Evolutionary conservation across 176 grass and related monocot species (phyloP), one percentile per base, ranked within the genome.

Genomic region (Avena sativa): DNA sequence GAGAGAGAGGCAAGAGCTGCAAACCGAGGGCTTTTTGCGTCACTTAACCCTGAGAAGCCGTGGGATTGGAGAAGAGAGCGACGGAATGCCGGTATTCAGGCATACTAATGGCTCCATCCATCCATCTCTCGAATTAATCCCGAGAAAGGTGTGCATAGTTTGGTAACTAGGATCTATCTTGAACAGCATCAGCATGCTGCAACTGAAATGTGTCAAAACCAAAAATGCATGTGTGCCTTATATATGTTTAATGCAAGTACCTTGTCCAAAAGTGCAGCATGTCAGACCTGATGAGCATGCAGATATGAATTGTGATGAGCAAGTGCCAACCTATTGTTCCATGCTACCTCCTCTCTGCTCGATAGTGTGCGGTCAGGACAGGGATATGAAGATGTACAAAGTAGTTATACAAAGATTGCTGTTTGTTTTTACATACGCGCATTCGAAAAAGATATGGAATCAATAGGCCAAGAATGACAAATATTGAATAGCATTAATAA

Each of bases 21-120:
- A 56, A 26, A 74, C 17, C 76, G 46, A 84, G 92, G 89, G 14
- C 75, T 93, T 73, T 93, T 81, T 81, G 79, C 68, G 6, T 78
- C 66, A 56, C 19, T 19, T 25, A 87, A 91, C 83, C 92, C 92
- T 38, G 89, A 93, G 83, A 86, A 86, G 68, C 92, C 92, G 53
- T 93, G 92, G 92, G 86, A 86, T 14, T 93, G 92, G 88, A 90
- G 88, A 72, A 93, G 78, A 77, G 59, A 88, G 4, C 89, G 80
- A 14, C 82, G 86, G 32, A 93, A 57, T 2, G 59, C 56, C 12
- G 76, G 82, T 28, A 63, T 91, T 48, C 82, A 32, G 75, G 79
- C 80, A 17, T 83, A 25, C 71, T 91, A 65, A 87, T 74, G 53
- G 38, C 19, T 72, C 66, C 80, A 79, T 34, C 71, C 71, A 74